Evolutionary conservation across 441 rosid genomes (phyloP).

Genomic region (Lepidium campestre): DNA sequence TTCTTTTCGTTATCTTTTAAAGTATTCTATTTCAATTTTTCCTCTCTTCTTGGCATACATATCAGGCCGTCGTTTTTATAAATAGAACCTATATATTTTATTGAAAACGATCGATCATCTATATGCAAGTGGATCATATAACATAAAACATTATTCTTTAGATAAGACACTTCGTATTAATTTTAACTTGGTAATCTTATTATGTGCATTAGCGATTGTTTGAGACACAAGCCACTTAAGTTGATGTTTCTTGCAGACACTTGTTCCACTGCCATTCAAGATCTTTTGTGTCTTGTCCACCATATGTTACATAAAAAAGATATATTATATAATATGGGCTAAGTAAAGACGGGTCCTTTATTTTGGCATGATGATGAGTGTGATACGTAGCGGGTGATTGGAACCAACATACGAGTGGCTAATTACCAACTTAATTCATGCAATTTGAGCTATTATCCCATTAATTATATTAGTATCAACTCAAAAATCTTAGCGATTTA

Average conservation of each 20-base stretch:
- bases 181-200: not conserved
- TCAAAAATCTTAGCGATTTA: no score
- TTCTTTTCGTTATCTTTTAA: slow-evolving; percentile 4
- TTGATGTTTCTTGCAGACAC: slow-evolving; percentile 8
- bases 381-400: slow-evolving; percentile 25
- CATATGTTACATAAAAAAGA: not conserved
- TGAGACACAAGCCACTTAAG: slow-evolving; percentile 9
- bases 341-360: slow-evolving; percentile 14
- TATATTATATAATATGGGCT: slow-evolving; percentile 3
- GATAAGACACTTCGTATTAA: not conserved
- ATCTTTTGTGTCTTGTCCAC: slow-evolving; percentile 24
- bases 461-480: no score
- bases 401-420: slow-evolving; percentile 16
- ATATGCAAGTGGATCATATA: no score
- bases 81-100: no score
- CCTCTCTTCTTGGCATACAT: not conserved
- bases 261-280: slow-evolving; percentile 10
- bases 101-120: no score
- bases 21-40: not conserved
- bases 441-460: no score
- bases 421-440: not conserved
- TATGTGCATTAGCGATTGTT: slow-evolving; percentile 16
- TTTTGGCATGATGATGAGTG: slow-evolving; percentile 22
- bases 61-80: not conserved
- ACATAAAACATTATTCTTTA: no score